Evolutionary conservation across 129 eudicot species (phyloP).

Genomic region (Escallonia rubra): DNA sequence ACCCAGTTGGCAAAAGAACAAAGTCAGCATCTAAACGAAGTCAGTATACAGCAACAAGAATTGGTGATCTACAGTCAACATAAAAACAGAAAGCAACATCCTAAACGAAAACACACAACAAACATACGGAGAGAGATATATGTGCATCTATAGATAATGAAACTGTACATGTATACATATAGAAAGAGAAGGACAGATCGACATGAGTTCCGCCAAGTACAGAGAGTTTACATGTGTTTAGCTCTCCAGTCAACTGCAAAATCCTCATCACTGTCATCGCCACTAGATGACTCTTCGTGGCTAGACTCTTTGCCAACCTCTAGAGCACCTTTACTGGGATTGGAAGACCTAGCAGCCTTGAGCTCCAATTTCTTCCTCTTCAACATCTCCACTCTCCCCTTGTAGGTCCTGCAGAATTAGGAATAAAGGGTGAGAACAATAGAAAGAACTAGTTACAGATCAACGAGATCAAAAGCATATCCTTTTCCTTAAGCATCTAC

Average conservation of each 20-base stretch:
- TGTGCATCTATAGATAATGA: too few species aligned
- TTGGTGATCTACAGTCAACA: too few species aligned
- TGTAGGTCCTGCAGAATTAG: conserved; percentile 47
- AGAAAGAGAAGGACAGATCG: not conserved
- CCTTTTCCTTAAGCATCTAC: conserved; percentile 26
- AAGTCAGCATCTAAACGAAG: too few species aligned
- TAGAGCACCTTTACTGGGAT: conserved; percentile 22
- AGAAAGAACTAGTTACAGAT: not conserved
- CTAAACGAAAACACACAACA: too few species aligned
- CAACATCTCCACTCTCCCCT: conserved; percentile 72
- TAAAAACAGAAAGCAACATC: too few species aligned
- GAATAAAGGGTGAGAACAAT: conserved; percentile 2
- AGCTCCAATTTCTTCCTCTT: conserved; percentile 76
- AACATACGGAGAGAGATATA: too few species aligned
- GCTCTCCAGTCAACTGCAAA: conserved; percentile 89
- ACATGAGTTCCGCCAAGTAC: conserved; percentile 8
- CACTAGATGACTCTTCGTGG: conserved; percentile 63
- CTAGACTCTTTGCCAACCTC: conserved; percentile 37
- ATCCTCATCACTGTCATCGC: conserved; percentile 63
- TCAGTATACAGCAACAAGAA: too few species aligned
- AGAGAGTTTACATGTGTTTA: conserved; percentile 55
- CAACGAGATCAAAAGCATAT: not conserved
- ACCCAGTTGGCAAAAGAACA: too few species aligned
- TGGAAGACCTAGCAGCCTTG: conserved; percentile 48
- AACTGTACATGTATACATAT: too few species aligned